A percentile compares a stretch with the other conserved stretches of the same genome.
These are phyloP conservation scores for Neurospora sp. DNA, from an alignment of 495 filamentous ascomycete genomes.

Conservation along the genomic window DNA sequence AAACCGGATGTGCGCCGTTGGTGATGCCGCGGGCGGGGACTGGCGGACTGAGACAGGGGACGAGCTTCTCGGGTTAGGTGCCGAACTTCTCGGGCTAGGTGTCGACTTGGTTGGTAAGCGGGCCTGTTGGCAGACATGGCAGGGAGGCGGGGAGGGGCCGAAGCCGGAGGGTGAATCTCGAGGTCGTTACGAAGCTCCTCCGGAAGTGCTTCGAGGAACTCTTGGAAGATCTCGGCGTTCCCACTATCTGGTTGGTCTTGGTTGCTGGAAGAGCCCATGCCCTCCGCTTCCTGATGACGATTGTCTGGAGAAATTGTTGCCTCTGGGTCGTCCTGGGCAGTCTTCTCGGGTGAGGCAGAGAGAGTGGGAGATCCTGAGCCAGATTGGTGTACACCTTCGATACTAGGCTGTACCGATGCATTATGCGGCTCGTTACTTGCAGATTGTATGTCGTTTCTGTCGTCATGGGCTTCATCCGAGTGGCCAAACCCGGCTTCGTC, in stretches of 20 bases:
- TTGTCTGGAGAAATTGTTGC: not conserved
- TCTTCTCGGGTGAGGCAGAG: not conserved
- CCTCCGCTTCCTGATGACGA: not conserved
- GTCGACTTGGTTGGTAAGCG: too few species aligned
- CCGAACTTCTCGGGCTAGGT: too few species aligned
- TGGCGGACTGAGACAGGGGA: too few species aligned
- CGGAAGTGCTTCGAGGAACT: slow-evolving; percentile 88
- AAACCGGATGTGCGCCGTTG: not conserved
- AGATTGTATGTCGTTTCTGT: not conserved
- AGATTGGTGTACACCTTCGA: not conserved
- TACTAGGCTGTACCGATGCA: not conserved
- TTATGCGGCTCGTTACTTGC: not conserved
- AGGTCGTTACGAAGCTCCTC: slow-evolving; percentile 78
- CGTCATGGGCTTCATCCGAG: not conserved
- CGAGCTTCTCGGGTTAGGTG: too few species aligned
- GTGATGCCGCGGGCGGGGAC: not conserved
- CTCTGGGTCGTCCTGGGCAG: not conserved
- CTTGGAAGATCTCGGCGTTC: slow-evolving; percentile 63
- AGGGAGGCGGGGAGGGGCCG: too few species aligned
- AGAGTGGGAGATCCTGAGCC: not conserved
- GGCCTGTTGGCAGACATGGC: too few species aligned
- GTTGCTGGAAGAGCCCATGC: not conserved
- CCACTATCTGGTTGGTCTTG: not conserved
- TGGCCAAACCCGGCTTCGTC: not conserved
- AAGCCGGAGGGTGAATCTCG: too few species aligned